Evolutionary conservation across 257 asterid genomes (phyloP).

Genomic region (Capsicum rhomboideum): DNA sequence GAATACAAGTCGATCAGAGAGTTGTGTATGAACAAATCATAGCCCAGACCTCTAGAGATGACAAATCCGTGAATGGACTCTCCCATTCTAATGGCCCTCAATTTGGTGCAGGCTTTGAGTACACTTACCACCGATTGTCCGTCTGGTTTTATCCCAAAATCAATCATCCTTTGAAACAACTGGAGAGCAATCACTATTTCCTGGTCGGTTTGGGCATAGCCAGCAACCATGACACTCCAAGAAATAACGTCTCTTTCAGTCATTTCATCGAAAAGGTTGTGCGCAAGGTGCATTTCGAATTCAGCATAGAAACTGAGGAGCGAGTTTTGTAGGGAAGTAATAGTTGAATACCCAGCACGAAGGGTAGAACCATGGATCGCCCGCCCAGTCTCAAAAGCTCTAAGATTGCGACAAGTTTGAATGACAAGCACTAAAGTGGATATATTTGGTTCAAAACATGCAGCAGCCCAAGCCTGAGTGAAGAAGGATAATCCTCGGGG

Average conservation of each 20-base stretch:
- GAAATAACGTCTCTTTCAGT: conserved; percentile 62
- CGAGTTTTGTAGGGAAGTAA: conserved; percentile 60
- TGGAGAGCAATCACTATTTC: conserved; percentile 32
- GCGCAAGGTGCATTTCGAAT: conserved; percentile 43
- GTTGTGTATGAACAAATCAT: conserved; percentile 66
- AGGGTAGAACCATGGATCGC: conserved; percentile 50
- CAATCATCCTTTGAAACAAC: conserved; percentile 46
- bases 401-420: conserved; percentile 43
- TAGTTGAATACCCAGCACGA: conserved; percentile 43
- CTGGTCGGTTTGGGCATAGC: conserved; percentile 32
- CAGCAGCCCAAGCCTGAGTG: conserved; percentile 32
- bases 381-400: conserved; percentile 31
- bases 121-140: conserved; percentile 61
- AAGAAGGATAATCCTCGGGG: conserved; percentile 44
- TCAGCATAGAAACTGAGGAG: conserved; percentile 56
- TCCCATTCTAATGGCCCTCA: conserved; percentile 42
- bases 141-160: conserved; percentile 38
- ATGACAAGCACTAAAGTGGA: conserved; percentile 66
- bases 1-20: conserved; percentile 74
- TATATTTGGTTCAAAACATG: conserved; percentile 64
- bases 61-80: conserved; percentile 50
- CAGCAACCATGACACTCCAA: conserved; percentile 72
- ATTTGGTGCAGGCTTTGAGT: conserved; percentile 57
- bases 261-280: conserved; percentile 60
- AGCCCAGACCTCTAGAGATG: conserved; percentile 40